Percentiles rank a stretch among this genome's conserved stretches.
These are phyloP conservation scores for Coemansia sp. DNA, from an alignment of 192 early-diverging fungal genomes.

Conservation along the genomic window DNA sequence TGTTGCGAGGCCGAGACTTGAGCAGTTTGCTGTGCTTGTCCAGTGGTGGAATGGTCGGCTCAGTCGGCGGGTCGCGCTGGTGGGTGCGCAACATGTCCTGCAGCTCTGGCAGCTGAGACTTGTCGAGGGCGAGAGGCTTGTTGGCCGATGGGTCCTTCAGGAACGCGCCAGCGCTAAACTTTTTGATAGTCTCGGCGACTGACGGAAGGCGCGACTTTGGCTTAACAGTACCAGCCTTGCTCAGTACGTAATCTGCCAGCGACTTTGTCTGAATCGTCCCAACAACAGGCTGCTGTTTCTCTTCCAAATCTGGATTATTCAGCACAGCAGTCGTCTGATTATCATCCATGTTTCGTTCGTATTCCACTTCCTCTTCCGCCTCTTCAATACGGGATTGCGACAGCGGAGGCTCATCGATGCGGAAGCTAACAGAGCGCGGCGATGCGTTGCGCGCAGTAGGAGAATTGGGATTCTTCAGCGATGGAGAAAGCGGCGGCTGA, in stretches of 20 bases:
- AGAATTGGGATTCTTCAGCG: conserved; percentile 35
- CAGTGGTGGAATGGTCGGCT: conserved; percentile 40
- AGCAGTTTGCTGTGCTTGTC: conserved; percentile 46
- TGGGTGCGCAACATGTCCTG: conserved; percentile 46
- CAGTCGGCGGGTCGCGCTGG: conserved; percentile 45
- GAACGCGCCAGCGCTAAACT: conserved; percentile 27
- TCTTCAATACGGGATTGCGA: conserved; percentile 12
- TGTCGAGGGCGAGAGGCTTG: conserved; percentile 10
- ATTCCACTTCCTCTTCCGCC: background rate
- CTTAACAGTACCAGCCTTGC: conserved; percentile 23
- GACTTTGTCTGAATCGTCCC: conserved; percentile 11
- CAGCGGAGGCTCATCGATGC: conserved; percentile 28
- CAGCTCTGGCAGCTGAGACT: conserved; percentile 36
- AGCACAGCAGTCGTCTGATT: too few relatives aligned
- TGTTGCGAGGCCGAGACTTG: conserved; percentile 51
- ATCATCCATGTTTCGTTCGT: too few relatives aligned
- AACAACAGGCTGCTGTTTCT: background rate
- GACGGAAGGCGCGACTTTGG: conserved; percentile 24
- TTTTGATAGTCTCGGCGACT: conserved; percentile 50
- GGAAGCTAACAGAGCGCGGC: conserved; percentile 48
- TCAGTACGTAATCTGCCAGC: conserved; percentile 52
- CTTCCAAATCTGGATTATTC: too few relatives aligned
- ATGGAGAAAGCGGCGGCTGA: conserved; percentile 32
- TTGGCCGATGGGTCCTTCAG: background rate
- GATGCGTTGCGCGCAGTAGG: conserved; percentile 30